Conservation (phyloP, 495 filamentous ascomycete species). For the Hypoxylon fuscum region DNA sequence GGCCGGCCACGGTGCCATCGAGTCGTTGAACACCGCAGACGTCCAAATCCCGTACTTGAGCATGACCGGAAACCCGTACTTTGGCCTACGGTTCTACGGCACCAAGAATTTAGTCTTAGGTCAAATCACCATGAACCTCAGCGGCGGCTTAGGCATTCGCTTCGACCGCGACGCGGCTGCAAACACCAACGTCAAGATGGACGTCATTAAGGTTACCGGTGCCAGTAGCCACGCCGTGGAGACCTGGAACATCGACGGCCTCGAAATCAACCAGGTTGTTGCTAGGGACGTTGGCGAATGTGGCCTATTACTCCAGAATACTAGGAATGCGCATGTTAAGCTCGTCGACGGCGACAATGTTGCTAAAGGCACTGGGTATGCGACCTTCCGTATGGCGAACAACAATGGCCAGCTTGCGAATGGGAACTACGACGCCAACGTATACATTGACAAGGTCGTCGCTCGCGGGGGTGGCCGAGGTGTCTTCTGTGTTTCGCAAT, state of each 20-base stretch:
- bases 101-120: slow-evolving; percentile 50
- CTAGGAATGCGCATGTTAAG: slow-evolving; percentile 51
- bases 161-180: slow-evolving; percentile 55
- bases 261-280: slow-evolving; percentile 52
- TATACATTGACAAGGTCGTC: slow-evolving; percentile 54
- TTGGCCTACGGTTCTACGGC: slow-evolving; percentile 57
- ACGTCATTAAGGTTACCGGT: slow-evolving; percentile 51
- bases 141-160: slow-evolving; percentile 56
- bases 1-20: slow-evolving; percentile 54
- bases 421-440: slow-evolving; percentile 53
- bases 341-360: slow-evolving; percentile 59
- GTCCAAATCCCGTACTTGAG: slow-evolving; percentile 55
- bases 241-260: slow-evolving; percentile 58
- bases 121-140: slow-evolving; percentile 55
- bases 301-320: slow-evolving; percentile 54
- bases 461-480: slow-evolving; percentile 58
- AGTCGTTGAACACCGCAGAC: slow-evolving; percentile 46
- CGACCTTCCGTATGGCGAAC: slow-evolving; percentile 58
- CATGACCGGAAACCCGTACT: slow-evolving; percentile 59
- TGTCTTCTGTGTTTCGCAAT: slow-evolving; percentile 59
- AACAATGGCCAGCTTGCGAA: slow-evolving; percentile 52
- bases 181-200: slow-evolving; percentile 56
- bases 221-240: slow-evolving; percentile 57
- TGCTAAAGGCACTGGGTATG: slow-evolving; percentile 53
- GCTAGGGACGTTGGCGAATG: slow-evolving; percentile 56